Percentiles rank a stretch among this genome's conserved stretches.
These are phyloP conservation scores for Epichloe baconii DNA, from an alignment of 2,329 filamentous ascomycete genomes.

Conservation along the genomic window DNA sequence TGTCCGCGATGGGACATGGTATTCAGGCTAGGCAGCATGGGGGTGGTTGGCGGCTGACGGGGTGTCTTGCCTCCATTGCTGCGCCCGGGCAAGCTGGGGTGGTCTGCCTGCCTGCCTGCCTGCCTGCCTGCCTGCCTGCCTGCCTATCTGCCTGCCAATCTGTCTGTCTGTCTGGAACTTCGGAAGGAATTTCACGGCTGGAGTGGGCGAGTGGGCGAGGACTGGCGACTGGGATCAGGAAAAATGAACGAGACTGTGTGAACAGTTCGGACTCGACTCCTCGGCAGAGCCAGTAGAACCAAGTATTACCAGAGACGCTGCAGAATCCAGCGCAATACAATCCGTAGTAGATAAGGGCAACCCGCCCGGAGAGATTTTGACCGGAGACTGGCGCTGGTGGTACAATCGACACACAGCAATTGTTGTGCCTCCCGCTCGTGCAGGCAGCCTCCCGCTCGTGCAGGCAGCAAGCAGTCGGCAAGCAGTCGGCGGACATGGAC, in stretches of 20 bases:
- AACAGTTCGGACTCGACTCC: not conserved
- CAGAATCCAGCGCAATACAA: no score
- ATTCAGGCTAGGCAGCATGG: no score
- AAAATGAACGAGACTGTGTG: not conserved
- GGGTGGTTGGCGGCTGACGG: not conserved
- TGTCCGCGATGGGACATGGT: no score
- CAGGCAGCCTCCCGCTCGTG: not conserved
- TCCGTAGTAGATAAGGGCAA: no score
- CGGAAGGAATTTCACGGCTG: not conserved
- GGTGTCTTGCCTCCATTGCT: conserved; percentile 3
- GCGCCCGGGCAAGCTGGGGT: not conserved
- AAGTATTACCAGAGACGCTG: no score
- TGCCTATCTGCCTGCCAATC: no score
- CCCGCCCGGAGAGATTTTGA: not conserved
- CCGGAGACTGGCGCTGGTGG: not conserved
- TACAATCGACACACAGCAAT: not conserved
- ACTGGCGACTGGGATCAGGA: not conserved
- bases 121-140: fast-evolving
- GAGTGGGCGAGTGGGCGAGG: not conserved
- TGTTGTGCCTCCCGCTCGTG: not conserved
- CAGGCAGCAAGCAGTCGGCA: not conserved
- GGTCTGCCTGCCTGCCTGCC: no score
- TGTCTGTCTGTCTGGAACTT: not conserved
- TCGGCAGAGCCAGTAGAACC: no score
- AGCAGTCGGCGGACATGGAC: not conserved